Evolutionary conservation across 805 yeast genomes (phyloP).

Genomic region (Saccharomycopsis selenospora): DNA sequence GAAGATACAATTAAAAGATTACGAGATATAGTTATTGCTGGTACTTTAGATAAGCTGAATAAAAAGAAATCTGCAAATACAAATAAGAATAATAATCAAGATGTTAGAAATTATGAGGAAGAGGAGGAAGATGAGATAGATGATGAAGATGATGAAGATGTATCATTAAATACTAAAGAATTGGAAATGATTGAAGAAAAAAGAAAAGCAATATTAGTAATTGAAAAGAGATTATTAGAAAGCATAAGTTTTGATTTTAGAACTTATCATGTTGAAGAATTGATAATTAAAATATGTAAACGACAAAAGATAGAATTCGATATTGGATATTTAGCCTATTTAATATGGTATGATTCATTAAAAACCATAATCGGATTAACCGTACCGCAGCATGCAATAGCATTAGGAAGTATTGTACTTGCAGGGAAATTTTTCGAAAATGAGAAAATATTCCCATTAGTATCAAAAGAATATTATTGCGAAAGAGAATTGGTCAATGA

Average conservation of each 20-base stretch:
- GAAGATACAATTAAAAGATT: conserved; percentile 80
- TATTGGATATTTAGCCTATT: conserved; percentile 57
- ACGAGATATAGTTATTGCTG: conserved; percentile 50
- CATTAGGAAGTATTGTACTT: conserved; percentile 58
- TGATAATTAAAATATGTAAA: conserved; percentile 55
- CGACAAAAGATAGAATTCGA: conserved; percentile 39
- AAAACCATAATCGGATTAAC: conserved; percentile 61
- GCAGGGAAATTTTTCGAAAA: conserved; percentile 42
- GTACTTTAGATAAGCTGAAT: conserved; percentile 25
- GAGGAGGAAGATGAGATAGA: conserved; percentile 26
- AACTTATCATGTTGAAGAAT: conserved; percentile 56
- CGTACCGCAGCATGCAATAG: conserved; percentile 69
- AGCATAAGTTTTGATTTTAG: conserved; percentile 76
- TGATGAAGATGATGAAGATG: conserved; percentile 15
- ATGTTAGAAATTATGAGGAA: conserved; percentile 26
- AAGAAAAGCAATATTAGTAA: conserved; percentile 45
- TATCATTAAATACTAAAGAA: background rate
- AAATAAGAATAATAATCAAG: background rate
- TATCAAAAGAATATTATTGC: conserved; percentile 27
- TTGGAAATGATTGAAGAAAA: conserved; percentile 42
- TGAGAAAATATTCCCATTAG: conserved; percentile 26
- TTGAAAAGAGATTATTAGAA: conserved; percentile 72
- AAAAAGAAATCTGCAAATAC: background rate
- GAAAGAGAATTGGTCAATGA: conserved; percentile 33
- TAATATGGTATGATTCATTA: conserved; percentile 65